Evolutionary conservation across 2,329 filamentous ascomycete species (phyloP).

Genomic region (Fusarium setosum): DNA sequence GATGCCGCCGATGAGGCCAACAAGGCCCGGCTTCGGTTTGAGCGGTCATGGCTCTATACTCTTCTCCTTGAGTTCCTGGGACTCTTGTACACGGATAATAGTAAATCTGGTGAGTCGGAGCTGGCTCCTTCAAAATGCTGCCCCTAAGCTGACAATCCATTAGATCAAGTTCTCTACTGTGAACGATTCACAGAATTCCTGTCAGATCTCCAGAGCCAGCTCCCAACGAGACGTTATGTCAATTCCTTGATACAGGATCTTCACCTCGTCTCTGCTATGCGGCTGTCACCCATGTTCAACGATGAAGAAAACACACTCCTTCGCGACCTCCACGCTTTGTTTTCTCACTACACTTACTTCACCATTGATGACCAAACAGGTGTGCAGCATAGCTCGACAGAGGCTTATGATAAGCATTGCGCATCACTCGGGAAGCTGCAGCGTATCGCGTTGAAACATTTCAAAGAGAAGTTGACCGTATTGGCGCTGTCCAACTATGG

Average conservation of each 20-base stretch:
- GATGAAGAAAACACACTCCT: conserved; percentile 80
- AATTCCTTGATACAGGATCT: conserved; percentile 89
- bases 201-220: conserved; percentile 89
- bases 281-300: conserved; percentile 81
- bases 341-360: conserved; percentile 89
- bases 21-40: conserved; percentile 86
- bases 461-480: conserved; percentile 91
- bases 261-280: conserved; percentile 82
- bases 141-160: conserved; percentile 27
- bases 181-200: conserved; percentile 94
- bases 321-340: conserved; percentile 81
- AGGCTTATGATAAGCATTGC: conserved; percentile 86
- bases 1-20: conserved; percentile 84
- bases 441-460: conserved; percentile 80
- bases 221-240: conserved; percentile 93
- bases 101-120: conserved; percentile 56
- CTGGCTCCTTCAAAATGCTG: too few species aligned
- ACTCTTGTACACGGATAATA: conserved; percentile 71
- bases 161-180: conserved; percentile 82
- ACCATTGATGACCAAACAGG: conserved; percentile 92
- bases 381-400: conserved; percentile 75
- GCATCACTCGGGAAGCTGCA: conserved; percentile 82
- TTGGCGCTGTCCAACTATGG: conserved; percentile 93
- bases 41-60: conserved; percentile 92
- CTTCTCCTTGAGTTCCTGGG: conserved; percentile 85